Percentiles rank a stretch among this genome's conserved stretches.
These are phyloP conservation scores for Irpex sp. DNA, from an alignment of 1,284 basidiomycete genomes.

Conservation along the genomic window DNA sequence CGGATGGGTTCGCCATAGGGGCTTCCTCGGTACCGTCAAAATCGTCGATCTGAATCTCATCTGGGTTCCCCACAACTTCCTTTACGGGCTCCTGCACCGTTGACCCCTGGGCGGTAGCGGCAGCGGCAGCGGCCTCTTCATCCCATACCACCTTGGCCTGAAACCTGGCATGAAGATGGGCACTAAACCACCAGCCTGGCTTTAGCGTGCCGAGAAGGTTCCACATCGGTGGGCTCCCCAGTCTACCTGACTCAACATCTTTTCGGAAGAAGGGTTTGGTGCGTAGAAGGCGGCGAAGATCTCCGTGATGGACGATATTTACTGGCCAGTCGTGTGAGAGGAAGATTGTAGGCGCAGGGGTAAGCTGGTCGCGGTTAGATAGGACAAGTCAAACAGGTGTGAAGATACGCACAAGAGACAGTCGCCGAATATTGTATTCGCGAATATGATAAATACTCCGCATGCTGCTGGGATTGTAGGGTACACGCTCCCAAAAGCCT, in stretches of 20 bases:
- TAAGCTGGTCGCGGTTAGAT: conserved; percentile 39
- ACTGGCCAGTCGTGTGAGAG: conserved; percentile 98
- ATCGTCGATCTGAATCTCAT: conserved; percentile 65
- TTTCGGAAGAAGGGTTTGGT: conserved; percentile 81
- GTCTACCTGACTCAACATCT: conserved; percentile 68
- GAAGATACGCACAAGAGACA: conserved; percentile 65
- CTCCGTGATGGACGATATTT: conserved; percentile 80
- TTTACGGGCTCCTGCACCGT: neutral
- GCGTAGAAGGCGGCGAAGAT: conserved; percentile 63
- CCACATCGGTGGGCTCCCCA: conserved; percentile 91
- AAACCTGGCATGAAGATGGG: conserved; percentile 88
- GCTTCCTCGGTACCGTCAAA: conserved; percentile 33
- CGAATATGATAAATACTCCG: conserved; percentile 92
- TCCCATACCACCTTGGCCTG: conserved; percentile 68
- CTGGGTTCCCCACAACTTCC: conserved; percentile 42
- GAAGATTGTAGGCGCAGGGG: conserved; percentile 64
- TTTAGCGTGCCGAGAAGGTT: conserved; percentile 71
- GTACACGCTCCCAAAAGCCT: conserved; percentile 75
- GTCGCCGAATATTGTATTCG: conserved; percentile 77
- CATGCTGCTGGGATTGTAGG: conserved; percentile 67
- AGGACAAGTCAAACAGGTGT: neutral
- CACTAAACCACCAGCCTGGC: conserved; percentile 94
- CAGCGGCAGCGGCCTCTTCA: neutral
- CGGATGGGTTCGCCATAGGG: neutral
- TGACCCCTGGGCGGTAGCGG: neutral